Conservation (phyloP, 345 rosid species). For the Citrus australasica region DNA sequence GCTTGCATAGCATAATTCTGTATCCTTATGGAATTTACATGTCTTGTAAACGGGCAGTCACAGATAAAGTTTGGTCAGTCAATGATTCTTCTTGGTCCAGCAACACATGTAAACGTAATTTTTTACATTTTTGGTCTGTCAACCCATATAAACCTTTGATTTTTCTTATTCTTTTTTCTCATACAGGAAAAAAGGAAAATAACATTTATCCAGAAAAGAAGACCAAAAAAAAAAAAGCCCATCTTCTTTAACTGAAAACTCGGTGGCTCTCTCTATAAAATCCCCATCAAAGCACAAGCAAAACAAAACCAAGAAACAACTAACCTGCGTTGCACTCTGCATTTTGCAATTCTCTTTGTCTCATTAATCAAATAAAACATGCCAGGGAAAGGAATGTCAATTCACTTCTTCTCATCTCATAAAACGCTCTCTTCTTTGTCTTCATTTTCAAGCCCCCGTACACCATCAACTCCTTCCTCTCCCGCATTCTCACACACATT, state of each 20-base stretch:
- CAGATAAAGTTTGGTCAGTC: neutral
- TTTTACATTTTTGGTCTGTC: neutral
- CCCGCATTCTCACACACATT: constrained; percentile 17
- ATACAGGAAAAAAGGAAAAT: neutral
- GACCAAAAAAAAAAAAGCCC: neutral
- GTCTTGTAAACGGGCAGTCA: no score
- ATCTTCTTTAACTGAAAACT: neutral
- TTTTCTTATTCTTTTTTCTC: neutral
- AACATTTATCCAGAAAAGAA: no score
- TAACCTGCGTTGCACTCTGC: neutral
- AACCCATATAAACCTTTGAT: no score
- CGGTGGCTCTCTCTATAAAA: constrained; percentile 8
- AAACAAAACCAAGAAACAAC: neutral
- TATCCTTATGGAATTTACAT: neutral
- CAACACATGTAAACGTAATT: no score
- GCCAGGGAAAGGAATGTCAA: neutral
- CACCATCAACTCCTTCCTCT: constrained; percentile 1
- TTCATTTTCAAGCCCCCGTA: constrained; percentile 11
- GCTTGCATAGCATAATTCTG: neutral
- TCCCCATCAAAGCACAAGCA: neutral
- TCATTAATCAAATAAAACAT: neutral
- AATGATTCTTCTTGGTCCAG: neutral
- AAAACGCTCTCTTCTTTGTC: neutral
- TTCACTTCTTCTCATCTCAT: constrained; percentile 3
- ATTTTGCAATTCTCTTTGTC: constrained; percentile 26